These are phyloP conservation scores for Zalaria obscura DNA, from an alignment of 2,329 filamentous ascomycete genomes.

Conservation along the genomic window DNA sequence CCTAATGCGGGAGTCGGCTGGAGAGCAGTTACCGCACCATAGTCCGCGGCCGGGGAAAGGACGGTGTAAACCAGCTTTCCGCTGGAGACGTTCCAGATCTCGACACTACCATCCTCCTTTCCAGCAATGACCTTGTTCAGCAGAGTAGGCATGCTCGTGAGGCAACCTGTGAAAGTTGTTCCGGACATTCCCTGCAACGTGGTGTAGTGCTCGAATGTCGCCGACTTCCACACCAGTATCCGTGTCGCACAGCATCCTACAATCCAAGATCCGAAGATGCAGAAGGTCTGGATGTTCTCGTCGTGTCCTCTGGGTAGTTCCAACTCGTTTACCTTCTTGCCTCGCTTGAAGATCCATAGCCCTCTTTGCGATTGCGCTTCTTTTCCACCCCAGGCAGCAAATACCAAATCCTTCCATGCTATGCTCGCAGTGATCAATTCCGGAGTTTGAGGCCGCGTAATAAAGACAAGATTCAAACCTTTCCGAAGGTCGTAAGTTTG, in stretches of 20 bases:
- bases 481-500: constrained; percentile 92
- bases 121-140: constrained; percentile 93
- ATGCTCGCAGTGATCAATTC: constrained; percentile 71
- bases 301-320: constrained; percentile 49
- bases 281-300: constrained; percentile 61
- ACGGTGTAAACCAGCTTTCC: constrained; percentile 85
- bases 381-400: constrained; percentile 74
- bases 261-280: constrained; percentile 85
- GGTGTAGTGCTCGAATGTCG: constrained; percentile 78
- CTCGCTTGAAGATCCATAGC: constrained; percentile 84
- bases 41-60: constrained; percentile 55
- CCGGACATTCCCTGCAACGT: constrained; percentile 51
- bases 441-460: constrained; percentile 82
- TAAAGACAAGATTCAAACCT: constrained; percentile 83
- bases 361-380: constrained; percentile 43
- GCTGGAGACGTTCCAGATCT: constrained; percentile 95
- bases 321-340: constrained; percentile 68
- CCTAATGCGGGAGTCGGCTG: constrained; percentile 74
- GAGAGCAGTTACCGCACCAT: constrained; percentile 73
- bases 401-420: constrained; percentile 75
- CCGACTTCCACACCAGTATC: constrained; percentile 80
- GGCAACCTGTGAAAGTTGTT: constrained; percentile 55
- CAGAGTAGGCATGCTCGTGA: constrained; percentile 85
- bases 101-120: constrained; percentile 72
- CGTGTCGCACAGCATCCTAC: constrained; percentile 61